phyloP scores from a whole-genome alignment of 495 filamentous ascomycete genomes.

The Podospora pseudopauciseta region DNA sequence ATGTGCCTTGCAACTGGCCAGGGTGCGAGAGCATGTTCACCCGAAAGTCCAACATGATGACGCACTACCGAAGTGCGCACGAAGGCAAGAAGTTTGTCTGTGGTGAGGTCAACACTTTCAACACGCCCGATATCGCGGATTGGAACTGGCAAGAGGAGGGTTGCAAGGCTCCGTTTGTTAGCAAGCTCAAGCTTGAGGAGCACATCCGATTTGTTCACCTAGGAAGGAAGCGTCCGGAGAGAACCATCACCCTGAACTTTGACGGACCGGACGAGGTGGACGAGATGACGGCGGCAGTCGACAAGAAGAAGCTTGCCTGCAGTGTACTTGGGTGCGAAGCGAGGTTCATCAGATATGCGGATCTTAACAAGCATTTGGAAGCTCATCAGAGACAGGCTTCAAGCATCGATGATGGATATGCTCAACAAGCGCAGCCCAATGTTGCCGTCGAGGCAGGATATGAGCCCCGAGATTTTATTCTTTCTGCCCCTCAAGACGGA shows the following conservation, averaged over 20 bases:
- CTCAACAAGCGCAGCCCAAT: background rate
- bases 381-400: constrained; percentile 3
- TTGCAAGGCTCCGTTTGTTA: constrained; percentile 65
- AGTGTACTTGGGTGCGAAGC: constrained; percentile 24
- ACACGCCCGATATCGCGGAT: constrained; percentile 53
- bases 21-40: constrained; percentile 73
- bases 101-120: constrained; percentile 58
- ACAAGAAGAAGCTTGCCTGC: constrained; percentile 18
- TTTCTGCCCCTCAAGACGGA: background rate
- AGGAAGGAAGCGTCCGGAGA: constrained; percentile 48
- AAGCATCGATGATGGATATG: background rate
- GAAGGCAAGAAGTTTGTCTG: constrained; percentile 69
- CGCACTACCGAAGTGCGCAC: constrained; percentile 74
- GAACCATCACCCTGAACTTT: constrained; percentile 33
- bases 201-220: constrained; percentile 76
- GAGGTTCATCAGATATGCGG: constrained; percentile 63
- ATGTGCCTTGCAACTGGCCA: constrained; percentile 57
- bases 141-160: constrained; percentile 61
- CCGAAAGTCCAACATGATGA: constrained; percentile 70
- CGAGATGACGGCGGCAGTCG: constrained; percentile 33
- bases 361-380: constrained; percentile 63
- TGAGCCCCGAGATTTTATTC: background rate
- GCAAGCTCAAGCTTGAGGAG: constrained; percentile 72
- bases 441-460: background rate
- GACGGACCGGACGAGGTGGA: constrained; percentile 15